Evolutionary conservation across 805 yeast genomes (phyloP), one percentile per base, ranked within the genome.

Genomic region (Hanseniaspora taiwanica): DNA sequence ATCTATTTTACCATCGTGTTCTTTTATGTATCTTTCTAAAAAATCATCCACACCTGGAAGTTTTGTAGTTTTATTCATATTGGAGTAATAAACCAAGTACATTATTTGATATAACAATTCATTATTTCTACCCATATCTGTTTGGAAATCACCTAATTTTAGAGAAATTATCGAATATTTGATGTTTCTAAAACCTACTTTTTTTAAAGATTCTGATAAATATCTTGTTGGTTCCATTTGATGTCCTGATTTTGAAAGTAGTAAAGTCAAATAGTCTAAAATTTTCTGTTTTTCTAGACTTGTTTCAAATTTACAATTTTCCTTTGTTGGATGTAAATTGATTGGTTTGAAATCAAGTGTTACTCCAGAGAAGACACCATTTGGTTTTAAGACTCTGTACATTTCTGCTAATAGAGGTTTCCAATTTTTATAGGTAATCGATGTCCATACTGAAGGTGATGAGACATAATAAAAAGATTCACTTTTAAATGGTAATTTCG

Each of bases 391-490:
- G 37, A 51, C 47, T 33, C 62, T 47, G 29, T 42, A 46, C 24
- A 55, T 42, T 38, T 58, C 62, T 24, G 48, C 44, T 9, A 52
- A 37, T 13, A 58, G 32, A n/a, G 44, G 38, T 27, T 43, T 47
- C 62, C 62, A 58, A 37, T 49, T 54, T 14, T 47, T 50, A 24
- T 47, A 44, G 17, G 54, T 39, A 25, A 56, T 36, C 4, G 40
- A 37, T 29, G 48, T 38, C 59, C 60, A 56, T 10, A 58, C 25
- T 45, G 53, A 47, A 0, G 61, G 60, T 25, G 54, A 50, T 29
- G 46, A 46, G 3, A 55, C 45, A 8, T 50, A 46, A 2, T 60
- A 61, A 2, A 56, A 43, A 4, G 52, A 46, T 38, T 52, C 43
- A 12, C 46, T 45, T 24, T 46, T 41, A 34, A 57, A 51, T 2